These are phyloP conservation scores for Carpediemonas membranifera DNA, from an alignment of 78 protist genomes.

Conservation along the genomic window DNA sequence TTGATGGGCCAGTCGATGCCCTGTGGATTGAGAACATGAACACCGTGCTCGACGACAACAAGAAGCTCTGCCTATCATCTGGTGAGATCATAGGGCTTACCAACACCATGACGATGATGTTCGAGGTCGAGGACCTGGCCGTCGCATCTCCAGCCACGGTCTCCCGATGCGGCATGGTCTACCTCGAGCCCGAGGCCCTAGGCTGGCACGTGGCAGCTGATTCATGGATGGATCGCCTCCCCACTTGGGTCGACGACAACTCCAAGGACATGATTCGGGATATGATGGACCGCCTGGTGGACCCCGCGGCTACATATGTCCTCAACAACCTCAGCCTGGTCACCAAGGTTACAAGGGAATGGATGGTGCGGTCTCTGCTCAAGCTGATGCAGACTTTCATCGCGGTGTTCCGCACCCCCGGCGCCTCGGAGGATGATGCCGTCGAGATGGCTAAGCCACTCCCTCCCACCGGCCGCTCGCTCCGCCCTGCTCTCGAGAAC, in stretches of 20 bases:
- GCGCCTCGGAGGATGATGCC: too few species aligned
- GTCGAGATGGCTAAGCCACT: too few species aligned
- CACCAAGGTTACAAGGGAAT: background rate
- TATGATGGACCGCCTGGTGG: too few species aligned
- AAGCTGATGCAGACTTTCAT: background rate
- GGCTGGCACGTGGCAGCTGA: background rate
- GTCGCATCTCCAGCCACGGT: constrained; percentile 32
- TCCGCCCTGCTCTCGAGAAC: background rate
- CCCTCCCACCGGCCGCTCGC: background rate
- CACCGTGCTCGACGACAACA: constrained; percentile 81
- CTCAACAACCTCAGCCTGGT: too few species aligned
- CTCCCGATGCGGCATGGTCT: constrained; percentile 24
- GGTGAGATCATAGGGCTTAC: constrained; percentile 67
- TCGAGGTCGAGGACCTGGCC: constrained; percentile 26
- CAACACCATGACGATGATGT: constrained; percentile 37
- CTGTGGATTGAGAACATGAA: constrained; percentile 50
- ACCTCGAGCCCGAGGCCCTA: constrained; percentile 1
- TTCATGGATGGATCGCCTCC: background rate
- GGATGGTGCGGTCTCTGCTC: background rate
- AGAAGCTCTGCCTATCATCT: constrained; percentile 57
- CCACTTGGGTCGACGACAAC: background rate
- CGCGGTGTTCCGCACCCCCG: too few species aligned
- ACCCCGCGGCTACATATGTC: too few species aligned
- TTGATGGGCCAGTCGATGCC: constrained; percentile 40
- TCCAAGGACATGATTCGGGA: too few species aligned